Evolutionary conservation across 805 yeast species (phyloP), one percentile per base, ranked within the genome.

Genomic region (Kodamaea laetipori): DNA sequence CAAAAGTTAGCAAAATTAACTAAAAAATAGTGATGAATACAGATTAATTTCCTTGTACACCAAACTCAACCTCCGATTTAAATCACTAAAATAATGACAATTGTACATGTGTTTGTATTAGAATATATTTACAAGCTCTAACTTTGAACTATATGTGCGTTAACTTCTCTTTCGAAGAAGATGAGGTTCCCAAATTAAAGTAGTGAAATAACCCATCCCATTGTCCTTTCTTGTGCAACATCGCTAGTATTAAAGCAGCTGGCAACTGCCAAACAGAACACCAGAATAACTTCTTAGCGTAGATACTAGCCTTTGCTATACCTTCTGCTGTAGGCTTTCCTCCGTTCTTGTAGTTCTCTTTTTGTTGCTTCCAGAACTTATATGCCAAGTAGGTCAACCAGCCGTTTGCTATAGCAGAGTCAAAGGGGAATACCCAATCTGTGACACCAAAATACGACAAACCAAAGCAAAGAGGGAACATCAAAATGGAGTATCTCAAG

Each of bases 241-340:
- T 92, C 1, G 98, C 97, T 47, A 94, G 69, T 13, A 90, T 84
- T 42, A 94, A 69, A 11, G 95, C 84, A 0, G 86, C 90, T 0
- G 99, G 99, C 36, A 94, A 68, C 55, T 94, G 98, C 82, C 92
- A 81, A 1, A 94, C 96, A 19, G 96, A 85, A 30, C 95, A 88
- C 95, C 96, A 87, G 62, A 94, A 94, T 33, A 90, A 75, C 60
- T 84, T 84, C 47, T 86, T 82, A 1, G 99, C 98, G 61, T 80
- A 83, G 1, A 71, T 53, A 55, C 78, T 81, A 3, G 95, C 88
- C 41, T 74, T 48, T 16, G 73, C 69, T 39, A 84, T 54, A 0
- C 85, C 89, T 49, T 80, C 77, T n/a, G 71, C 63, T 4, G 79
- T 69, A 2, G 82, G 72, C 9, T 71, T 69, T 2, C 62, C 60